phyloP scores from a whole-genome alignment of 2,329 filamentous ascomycete species.

The Talaromyces atroroseus region DNA sequence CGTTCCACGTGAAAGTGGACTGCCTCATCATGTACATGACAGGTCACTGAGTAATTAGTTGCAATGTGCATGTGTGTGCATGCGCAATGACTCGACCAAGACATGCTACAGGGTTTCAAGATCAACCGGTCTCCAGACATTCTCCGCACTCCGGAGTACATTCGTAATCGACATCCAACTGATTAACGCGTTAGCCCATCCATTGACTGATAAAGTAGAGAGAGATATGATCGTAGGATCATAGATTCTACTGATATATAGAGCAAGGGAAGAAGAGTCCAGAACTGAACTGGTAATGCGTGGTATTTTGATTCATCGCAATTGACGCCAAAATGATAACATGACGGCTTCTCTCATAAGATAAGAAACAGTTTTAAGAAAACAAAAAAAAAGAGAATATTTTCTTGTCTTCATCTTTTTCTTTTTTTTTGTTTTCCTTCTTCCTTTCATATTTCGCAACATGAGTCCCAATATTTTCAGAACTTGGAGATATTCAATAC shows the following conservation, averaged over 20 bases:
- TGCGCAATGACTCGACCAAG: not conserved
- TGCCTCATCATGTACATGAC: too few relatives aligned
- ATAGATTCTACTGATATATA: not conserved
- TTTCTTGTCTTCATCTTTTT: slow-evolving; percentile 14
- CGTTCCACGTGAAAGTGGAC: not conserved
- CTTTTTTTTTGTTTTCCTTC: not conserved
- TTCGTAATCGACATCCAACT: too few relatives aligned
- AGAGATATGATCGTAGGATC: not conserved
- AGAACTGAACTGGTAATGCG: slow-evolving; percentile 10
- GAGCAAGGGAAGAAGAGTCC: not conserved
- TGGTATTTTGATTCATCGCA: slow-evolving; percentile 35
- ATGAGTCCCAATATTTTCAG: slow-evolving; percentile 25
- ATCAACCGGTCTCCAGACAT: not conserved
- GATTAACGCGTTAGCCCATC: not conserved
- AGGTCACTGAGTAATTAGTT: not conserved
- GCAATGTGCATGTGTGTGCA: not conserved
- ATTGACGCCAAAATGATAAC: slow-evolving; percentile 30
- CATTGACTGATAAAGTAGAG: not conserved
- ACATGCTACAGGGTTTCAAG: not conserved
- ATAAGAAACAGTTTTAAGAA: slow-evolving; percentile 16
- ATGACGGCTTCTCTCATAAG: slow-evolving; percentile 28
- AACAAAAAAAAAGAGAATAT: not conserved
- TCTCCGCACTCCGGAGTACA: not conserved
- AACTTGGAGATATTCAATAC: slow-evolving; percentile 33
- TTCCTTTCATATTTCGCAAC: not conserved